phyloP scores from a whole-genome alignment of 2,329 filamentous ascomycete genomes.

The Eutypa lata region DNA sequence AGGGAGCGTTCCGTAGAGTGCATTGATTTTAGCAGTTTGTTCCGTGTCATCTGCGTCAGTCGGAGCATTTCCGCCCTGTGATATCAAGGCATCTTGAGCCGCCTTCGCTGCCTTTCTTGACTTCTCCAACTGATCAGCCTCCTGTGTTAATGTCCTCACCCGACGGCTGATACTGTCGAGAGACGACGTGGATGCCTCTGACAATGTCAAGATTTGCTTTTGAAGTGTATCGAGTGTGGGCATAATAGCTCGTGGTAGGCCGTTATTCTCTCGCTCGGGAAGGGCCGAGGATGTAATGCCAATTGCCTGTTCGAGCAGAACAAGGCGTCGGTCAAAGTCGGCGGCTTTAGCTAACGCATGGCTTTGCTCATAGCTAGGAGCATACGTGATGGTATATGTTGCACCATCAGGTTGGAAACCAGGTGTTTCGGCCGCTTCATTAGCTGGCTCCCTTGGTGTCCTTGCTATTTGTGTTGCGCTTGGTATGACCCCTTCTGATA shows the following conservation, averaged over 20 bases:
- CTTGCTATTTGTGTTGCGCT: constrained; percentile 18
- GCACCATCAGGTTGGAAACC: constrained; percentile 30
- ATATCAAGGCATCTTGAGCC: constrained; percentile 56
- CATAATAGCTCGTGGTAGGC: constrained; percentile 66
- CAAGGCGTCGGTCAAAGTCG: constrained; percentile 80
- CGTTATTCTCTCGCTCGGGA: constrained; percentile 57
- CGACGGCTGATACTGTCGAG: constrained; percentile 70
- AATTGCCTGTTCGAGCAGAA: constrained; percentile 74
- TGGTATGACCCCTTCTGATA: constrained; percentile 23
- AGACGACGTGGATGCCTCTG: constrained; percentile 67
- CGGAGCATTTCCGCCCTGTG: constrained; percentile 37
- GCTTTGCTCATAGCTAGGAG: constrained; percentile 61
- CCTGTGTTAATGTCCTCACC: constrained; percentile 66
- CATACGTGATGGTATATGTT: constrained; percentile 64
- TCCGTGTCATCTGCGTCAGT: constrained; percentile 56
- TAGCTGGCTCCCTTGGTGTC: constrained; percentile 20
- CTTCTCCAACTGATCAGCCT: constrained; percentile 70
- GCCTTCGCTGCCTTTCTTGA: constrained; percentile 59
- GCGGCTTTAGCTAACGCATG: constrained; percentile 77
- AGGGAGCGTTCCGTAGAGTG: constrained; percentile 82
- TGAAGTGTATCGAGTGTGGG: constrained; percentile 79
- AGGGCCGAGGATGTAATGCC: constrained; percentile 71
- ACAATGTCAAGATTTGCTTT: constrained; percentile 73
- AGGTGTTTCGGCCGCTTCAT: constrained; percentile 13
- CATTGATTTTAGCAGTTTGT: constrained; percentile 82